phyloP scores from a whole-genome alignment of 768 basidiomycete species.

The Daedaleopsis nitida region DNA sequence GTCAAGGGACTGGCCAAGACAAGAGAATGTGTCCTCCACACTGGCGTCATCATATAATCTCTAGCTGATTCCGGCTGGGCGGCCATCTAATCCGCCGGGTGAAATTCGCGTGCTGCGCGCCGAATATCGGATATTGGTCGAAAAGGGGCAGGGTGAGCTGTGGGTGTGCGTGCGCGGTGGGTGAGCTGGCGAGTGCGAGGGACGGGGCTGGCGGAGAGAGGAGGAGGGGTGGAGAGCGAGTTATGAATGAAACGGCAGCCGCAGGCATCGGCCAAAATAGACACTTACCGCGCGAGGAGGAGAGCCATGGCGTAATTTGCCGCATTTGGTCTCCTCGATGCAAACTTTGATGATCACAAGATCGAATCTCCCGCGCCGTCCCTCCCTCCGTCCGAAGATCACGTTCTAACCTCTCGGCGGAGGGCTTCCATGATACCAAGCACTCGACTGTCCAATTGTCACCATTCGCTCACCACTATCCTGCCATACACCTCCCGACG shows the following conservation, averaged over 20 bases:
- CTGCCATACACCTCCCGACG: too few species aligned
- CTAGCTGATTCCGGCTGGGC: slow-evolving; percentile 3
- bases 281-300: too few species aligned
- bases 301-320: not conserved
- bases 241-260: too few species aligned
- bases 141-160: too few species aligned
- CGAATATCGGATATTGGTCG: not conserved
- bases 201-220: not conserved
- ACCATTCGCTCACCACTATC: too few species aligned
- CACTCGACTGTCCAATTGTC: too few species aligned
- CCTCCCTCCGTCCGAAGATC: too few species aligned
- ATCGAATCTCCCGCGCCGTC: not conserved
- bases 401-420: too few species aligned
- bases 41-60: slow-evolving; percentile 20
- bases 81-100: too few species aligned
- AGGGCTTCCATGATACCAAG: not conserved
- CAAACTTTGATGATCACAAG: not conserved
- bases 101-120: not conserved
- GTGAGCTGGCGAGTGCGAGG: not conserved
- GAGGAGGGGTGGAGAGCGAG: too few species aligned
- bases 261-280: not conserved
- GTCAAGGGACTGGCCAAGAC: not conserved
- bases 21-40: slow-evolving; percentile 5
- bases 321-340: not conserved
- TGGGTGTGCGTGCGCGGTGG: not conserved